Percentiles rank a stretch among this genome's conserved stretches.
Conservation (phyloP, 2,329 filamentous ascomycete species). For the Talaromyces atroroseus region DNA sequence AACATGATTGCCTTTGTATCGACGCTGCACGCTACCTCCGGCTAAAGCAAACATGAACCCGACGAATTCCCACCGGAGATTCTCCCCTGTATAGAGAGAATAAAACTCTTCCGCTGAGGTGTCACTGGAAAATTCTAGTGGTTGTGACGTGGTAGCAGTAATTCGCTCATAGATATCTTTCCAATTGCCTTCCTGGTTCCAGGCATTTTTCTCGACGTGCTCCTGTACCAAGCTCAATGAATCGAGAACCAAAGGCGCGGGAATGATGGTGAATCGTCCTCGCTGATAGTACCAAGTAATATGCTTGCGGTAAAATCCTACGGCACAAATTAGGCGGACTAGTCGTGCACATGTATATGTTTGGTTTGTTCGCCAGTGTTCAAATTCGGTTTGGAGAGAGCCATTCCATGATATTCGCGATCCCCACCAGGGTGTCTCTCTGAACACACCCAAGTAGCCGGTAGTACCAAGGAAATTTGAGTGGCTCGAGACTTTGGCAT, state of each 20-base stretch:
- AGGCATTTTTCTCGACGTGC: slow-evolving; percentile 7
- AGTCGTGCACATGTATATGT: slow-evolving; percentile 9
- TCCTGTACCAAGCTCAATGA: not conserved
- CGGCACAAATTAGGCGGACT: slow-evolving; percentile 1
- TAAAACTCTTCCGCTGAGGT: slow-evolving; percentile 2
- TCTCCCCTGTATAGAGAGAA: slow-evolving; percentile 14
- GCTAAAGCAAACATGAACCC: slow-evolving; percentile 20
- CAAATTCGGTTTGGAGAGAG: slow-evolving; percentile 9
- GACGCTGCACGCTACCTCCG: slow-evolving; percentile 11
- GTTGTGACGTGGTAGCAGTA: slow-evolving; percentile 5
- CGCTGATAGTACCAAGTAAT: slow-evolving; percentile 3
- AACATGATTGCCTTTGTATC: slow-evolving; percentile 1
- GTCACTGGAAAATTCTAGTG: not conserved
- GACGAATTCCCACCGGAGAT: slow-evolving; percentile 21
- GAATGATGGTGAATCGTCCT: slow-evolving; percentile 3
- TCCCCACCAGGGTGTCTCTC: not conserved
- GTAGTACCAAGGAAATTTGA: slow-evolving; percentile 8
- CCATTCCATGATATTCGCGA: not conserved
- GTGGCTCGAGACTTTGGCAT: not conserved
- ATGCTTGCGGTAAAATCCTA: not conserved
- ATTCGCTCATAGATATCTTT: slow-evolving; percentile 5
- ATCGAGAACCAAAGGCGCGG: slow-evolving; percentile 7
- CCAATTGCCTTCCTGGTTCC: slow-evolving; percentile 1
- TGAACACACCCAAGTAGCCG: slow-evolving; percentile 11
- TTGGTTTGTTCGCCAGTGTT: slow-evolving; percentile 7